Evolutionary conservation across 1,139 yeast genomes (phyloP).

Genomic region (Suhomyces bokatorum): DNA sequence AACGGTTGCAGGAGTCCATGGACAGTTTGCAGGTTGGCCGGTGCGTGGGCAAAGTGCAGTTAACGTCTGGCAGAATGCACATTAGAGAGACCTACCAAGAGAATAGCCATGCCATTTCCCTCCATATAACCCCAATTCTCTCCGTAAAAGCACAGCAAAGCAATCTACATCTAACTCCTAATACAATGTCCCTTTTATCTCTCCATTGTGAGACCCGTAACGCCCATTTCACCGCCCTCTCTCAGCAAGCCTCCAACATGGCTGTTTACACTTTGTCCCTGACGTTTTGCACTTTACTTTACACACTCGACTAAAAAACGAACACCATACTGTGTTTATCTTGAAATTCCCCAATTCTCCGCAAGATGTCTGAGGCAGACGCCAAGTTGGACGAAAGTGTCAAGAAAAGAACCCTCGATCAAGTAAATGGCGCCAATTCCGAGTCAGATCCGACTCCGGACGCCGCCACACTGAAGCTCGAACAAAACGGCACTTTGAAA

Average conservation of each 20-base stretch:
- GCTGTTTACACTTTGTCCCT: background rate
- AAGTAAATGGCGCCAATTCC: background rate
- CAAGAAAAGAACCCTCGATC: conserved; percentile 6
- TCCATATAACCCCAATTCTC: no score
- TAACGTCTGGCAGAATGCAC: background rate
- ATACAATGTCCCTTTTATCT: no score
- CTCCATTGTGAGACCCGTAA: no score
- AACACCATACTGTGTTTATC: conserved; percentile 1
- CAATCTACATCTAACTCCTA: no score
- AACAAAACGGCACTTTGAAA: conserved; percentile 1
- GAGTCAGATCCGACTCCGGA: background rate
- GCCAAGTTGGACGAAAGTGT: conserved; percentile 5
- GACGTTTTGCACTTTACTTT: conserved; percentile 6
- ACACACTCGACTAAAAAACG: conserved; percentile 9
- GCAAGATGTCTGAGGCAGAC: conserved; percentile 9
- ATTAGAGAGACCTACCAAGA: background rate
- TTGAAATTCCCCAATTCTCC: background rate
- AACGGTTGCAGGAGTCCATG: background rate
- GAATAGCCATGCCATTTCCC: no score
- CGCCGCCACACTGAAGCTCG: conserved; percentile 1
- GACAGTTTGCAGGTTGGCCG: background rate
- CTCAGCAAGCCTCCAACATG: background rate
- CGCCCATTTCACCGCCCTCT: background rate
- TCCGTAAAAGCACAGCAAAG: background rate
- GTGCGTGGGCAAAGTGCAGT: background rate